Conservation (phyloP, 23 red algal species). For the Gracilariopsis chorda region DNA sequence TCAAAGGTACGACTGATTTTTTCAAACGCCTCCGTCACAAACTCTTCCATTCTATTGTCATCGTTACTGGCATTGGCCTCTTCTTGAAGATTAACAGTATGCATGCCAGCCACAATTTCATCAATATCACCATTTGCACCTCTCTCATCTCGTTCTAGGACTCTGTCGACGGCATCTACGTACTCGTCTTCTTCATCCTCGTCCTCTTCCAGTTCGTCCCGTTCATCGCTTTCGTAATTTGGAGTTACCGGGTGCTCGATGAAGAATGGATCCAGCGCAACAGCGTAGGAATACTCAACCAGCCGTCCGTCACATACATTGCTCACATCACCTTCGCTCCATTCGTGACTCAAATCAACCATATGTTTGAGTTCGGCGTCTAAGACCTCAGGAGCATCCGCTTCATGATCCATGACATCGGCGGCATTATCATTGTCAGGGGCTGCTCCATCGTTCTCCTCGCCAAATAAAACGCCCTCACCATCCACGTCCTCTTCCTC, state of each 20-base stretch:
- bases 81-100: neutral
- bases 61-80: neutral
- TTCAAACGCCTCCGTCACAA: conserved; percentile 68
- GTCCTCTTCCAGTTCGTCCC: conserved; percentile 64
- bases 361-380: conserved; percentile 8
- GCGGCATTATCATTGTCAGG: neutral
- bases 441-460: neutral
- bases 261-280: conserved; percentile 33
- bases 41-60: conserved; percentile 4
- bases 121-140: neutral
- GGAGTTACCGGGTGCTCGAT: neutral
- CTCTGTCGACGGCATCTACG: neutral
- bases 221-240: conserved; percentile 51
- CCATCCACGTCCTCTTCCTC: neutral
- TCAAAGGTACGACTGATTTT: conserved; percentile 61
- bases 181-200: conserved; percentile 10
- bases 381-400: neutral
- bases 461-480: neutral
- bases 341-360: conserved; percentile 12
- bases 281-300: conserved; percentile 5
- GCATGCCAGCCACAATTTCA: neutral
- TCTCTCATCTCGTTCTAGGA: neutral
- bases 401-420: neutral
- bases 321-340: conserved; percentile 17
- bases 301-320: conserved; percentile 13